Evolutionary conservation across 2,329 filamentous ascomycete genomes (phyloP), one percentile per base, ranked within the genome.

Genomic region (Eurotiales sp.): DNA sequence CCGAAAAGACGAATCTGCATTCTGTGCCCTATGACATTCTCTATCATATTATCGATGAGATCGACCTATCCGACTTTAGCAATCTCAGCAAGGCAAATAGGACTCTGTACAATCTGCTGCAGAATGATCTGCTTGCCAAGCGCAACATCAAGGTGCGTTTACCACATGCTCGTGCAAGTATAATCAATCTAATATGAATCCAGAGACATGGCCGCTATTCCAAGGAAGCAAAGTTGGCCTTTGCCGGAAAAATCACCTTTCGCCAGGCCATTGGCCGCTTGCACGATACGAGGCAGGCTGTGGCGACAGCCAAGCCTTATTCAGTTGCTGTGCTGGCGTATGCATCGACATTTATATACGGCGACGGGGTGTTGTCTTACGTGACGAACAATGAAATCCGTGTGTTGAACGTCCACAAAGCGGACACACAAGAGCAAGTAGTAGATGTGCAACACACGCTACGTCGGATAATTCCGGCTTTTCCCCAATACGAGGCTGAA

Each of bases 361-460:
- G 74, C 15, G 76, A 82, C 52, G 85, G 86, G 5, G 74, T 81
- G 10, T 69, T 90, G 14, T 88, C 85, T 58, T 86, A 89, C 61
- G 76, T 80, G 10, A 63, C 75, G 36, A 73, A 76, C 46, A 67
- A 71, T 42, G 70, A 67, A 32, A 72, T 90, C 22, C 78, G 80
- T 3, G 65, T 88, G 22, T 71, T 86, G 43, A 73, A 86, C 54
- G 68, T 88, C 15, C 78, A 82, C 57, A 61, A 63, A 7, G 74
- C 75, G 0, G 71, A 70, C 2, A 63, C 61, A 19, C 58, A 66
- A 10, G 84, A 88, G 59, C 68, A 76, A n/a, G 78, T 82, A 3
- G 67, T 87, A 40, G 72, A 82, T 57, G 72, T 83, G 29, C 72
- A 72, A 6, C 59, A 59, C 78, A 30, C 71, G 74, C 50, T 69